A percentile compares a stretch with the other conserved stretches of the same genome.
These are phyloP conservation scores for Glomus cerebriforme DNA, from an alignment of 192 early-diverging fungal species.

Conservation along the genomic window DNA sequence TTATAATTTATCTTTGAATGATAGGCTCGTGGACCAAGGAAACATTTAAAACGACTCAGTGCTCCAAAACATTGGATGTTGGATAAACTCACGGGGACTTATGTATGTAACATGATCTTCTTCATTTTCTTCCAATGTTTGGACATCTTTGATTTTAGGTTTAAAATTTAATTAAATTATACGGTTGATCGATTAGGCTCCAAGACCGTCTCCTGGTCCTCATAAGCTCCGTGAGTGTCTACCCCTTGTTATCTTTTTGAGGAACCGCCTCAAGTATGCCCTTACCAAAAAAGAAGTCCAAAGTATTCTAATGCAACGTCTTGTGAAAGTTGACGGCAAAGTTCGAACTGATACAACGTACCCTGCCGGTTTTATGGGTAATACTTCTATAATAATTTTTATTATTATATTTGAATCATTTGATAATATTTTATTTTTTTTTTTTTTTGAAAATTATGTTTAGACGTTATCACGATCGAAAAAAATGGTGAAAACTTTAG, in stretches of 20 bases:
- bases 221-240: constrained; percentile 99
- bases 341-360: constrained; percentile 95
- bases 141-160: no score
- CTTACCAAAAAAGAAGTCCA: constrained; percentile 96
- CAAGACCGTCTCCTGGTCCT: constrained; percentile 95
- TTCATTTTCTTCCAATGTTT: no score
- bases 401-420: neutral
- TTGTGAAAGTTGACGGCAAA: constrained; percentile 99
- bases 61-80: constrained; percentile 99
- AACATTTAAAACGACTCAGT: constrained; percentile 99
- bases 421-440: neutral
- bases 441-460: no score
- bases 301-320: constrained; percentile 96
- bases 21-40: constrained; percentile 95
- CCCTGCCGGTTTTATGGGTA: constrained; percentile 98
- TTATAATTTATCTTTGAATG: constrained; percentile 5
- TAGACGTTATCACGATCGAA: constrained; percentile 89
- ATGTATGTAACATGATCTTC: constrained; percentile 47
- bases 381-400: neutral
- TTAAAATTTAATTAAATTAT: neutral
- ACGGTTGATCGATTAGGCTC: constrained; percentile 56
- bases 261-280: constrained; percentile 99
- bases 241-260: constrained; percentile 96
- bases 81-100: constrained; percentile 99
- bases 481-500: constrained; percentile 99